Conservation (phyloP, 1,139 yeast species). For the Geotrichum restrictum region DNA sequence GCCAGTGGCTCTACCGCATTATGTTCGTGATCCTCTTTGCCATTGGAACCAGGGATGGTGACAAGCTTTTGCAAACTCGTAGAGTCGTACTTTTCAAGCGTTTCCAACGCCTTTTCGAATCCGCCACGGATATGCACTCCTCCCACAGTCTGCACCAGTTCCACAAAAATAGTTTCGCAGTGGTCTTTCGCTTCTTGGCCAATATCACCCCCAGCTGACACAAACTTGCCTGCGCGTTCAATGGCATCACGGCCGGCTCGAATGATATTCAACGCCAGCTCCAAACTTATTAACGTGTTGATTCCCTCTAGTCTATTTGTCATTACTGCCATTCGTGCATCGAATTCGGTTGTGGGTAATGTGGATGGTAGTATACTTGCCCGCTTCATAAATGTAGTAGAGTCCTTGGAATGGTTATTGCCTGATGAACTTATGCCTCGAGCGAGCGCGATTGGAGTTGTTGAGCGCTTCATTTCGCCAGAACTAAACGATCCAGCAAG, state of each 20-base stretch:
- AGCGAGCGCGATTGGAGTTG: neutral
- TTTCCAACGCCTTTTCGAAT: conserved; percentile 70
- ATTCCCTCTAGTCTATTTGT: conserved; percentile 42
- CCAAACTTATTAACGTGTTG: conserved; percentile 43
- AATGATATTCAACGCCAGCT: conserved; percentile 42
- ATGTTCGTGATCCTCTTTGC: conserved; percentile 23
- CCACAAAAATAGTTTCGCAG: conserved; percentile 60
- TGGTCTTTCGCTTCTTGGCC: conserved; percentile 37
- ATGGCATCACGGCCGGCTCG: conserved; percentile 40
- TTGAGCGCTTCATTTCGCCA: conserved; percentile 3
- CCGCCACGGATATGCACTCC: conserved; percentile 73
- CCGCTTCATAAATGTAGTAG: neutral
- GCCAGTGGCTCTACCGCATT: conserved; percentile 70
- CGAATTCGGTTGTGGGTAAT: conserved; percentile 43
- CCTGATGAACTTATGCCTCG: neutral
- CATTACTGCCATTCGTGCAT: conserved; percentile 46
- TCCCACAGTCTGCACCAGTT: conserved; percentile 62
- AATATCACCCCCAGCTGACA: conserved; percentile 31
- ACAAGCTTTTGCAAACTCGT: conserved; percentile 38
- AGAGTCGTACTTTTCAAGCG: conserved; percentile 70
- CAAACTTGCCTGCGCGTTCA: conserved; percentile 39
- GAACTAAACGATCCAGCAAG: conserved; percentile 9
- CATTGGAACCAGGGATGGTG: conserved; percentile 23
- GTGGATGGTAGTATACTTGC: conserved; percentile 6
- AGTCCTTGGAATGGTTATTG: neutral